Evolutionary conservation across 108 stramenopile species (phyloP), one percentile per base, ranked within the genome.

Genomic region (Tribonema minus): DNA sequence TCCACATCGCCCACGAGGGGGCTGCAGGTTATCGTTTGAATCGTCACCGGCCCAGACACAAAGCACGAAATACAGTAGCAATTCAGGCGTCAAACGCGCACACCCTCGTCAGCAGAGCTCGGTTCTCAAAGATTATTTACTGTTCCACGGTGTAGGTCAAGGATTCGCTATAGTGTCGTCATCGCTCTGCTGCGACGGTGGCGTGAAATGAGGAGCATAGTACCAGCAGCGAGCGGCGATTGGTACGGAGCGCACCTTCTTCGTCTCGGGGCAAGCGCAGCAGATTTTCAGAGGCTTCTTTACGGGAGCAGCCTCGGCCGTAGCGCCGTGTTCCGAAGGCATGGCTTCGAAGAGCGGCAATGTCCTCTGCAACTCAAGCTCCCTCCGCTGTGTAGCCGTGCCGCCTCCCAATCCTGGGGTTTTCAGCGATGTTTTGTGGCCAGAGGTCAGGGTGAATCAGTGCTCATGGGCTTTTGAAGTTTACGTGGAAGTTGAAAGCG

Each of bases 181-280:
- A 12, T 34, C 66, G 66, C 26, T 67, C 27, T 7, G 15, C 23
- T 4, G 4, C 61, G 20, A 61, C 25, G 25, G 25, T 5, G 15
- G 27, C n/a, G 3, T 4, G 4, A 23, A 61, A 4, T 5, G 25
- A 61, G 6, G 27, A 1, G 0, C 15, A 23, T 15, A 23, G 46
- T 0, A 46, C 20, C 20, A 0, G 15, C 20, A 2, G 46, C 15
- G 23, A 46, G 20, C 23, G 29, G 32, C 31, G 30, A 29, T 62
- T 32, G 32, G 61, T 62, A 32, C 61, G 30, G 31, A 62, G 20
- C 78, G 12, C 30, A 91, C 88, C 80, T 92, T 88, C 81, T 96
- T 95, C 2, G 96, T 98, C 61, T 97, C 96, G 0, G 97, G 97
- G 81, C 97, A 98, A 61, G 93, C 92, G 76, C 97, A 98, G 84